Base-by-base conservation (phyloP, 768 basidiomycete species). In the Lentinula edodes region DNA sequence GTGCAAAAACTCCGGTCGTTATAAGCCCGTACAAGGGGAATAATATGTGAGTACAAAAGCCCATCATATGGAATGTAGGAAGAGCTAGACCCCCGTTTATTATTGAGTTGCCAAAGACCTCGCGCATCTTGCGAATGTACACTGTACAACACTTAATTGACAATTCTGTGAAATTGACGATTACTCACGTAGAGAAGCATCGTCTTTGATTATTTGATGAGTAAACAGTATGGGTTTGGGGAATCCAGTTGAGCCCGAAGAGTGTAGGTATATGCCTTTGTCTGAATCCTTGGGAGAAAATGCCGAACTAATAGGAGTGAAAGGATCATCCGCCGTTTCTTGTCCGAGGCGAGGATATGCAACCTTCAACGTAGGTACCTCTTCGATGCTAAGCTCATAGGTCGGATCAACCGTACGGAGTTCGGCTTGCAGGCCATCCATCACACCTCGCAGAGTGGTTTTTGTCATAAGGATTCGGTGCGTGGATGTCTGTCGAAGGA, bases 221-320 rank as follows among this genome's bases (percentile, higher is more conserved):
- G 65, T 70, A 15, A 66, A 62, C 5, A 66, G 60, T 45, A 75
- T 71, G 1, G 72, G 60, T 52, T 72, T 74, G 0, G 73, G 72
- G 35, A 72, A 67, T 0, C 72, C 71, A 0, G 73, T 71, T 39
- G 71, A 71, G 9, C 73, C 73, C 0, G 75, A 74, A 2, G 75
- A 76, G 45, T 75, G 74, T 1, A 76, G 53, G 52, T 59, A 59
- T 59, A 68, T 73, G 20, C 58, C 52, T 51, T 67, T 32, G n/a
- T 66, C 41, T 6, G 57, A 64, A 8, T 67, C 61, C 10, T 60
- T 6, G 13, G 15, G 23, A 0, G 66, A 52, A 16, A 61, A 62
- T 8, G 62, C 7, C 53, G 63, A 43, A 52, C 60, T 45, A 35
- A 62, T 48, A 9, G 58, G 64, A 18, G 46, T 28, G 57, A 65